Percentiles rank a stretch among this genome's conserved stretches.
phyloP scores from a whole-genome alignment of 2,329 filamentous ascomycete genomes.

The Beauveria rudraprayagi region DNA sequence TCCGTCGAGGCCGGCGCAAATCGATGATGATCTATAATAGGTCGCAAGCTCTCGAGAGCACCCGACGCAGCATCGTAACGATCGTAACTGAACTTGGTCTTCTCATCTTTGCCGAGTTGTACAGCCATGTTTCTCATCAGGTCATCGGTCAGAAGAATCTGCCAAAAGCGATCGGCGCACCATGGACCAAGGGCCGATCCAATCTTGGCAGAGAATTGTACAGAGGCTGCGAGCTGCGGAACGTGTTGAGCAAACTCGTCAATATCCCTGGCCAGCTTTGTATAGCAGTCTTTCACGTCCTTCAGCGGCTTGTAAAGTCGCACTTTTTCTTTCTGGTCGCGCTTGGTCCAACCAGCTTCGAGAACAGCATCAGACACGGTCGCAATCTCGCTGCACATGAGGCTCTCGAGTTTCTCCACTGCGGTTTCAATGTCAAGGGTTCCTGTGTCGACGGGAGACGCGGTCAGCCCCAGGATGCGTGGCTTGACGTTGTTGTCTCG shows the following conservation, averaged over 20 bases:
- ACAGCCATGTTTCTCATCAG: constrained; percentile 54
- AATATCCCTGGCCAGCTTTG: constrained; percentile 54
- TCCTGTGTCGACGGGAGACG: constrained; percentile 83
- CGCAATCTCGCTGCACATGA: constrained; percentile 76
- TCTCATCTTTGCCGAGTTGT: constrained; percentile 35
- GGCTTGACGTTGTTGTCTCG: constrained; percentile 42
- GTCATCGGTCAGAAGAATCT: constrained; percentile 56
- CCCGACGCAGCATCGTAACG: constrained; percentile 42
- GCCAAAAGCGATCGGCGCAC: constrained; percentile 80
- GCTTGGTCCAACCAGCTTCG: constrained; percentile 15
- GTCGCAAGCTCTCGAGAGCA: constrained; percentile 50
- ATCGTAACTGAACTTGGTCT: constrained; percentile 13
- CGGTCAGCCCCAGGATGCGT: constrained; percentile 91
- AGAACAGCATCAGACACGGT: constrained; percentile 48
- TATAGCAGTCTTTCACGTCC: constrained; percentile 43
- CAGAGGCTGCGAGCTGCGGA: constrained; percentile 46
- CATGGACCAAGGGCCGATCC: constrained; percentile 67
- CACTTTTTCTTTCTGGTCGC: constrained; percentile 43
- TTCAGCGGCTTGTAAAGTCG: constrained; percentile 36
- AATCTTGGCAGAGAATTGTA: constrained; percentile 45
- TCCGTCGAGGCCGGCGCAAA: constrained; percentile 30
- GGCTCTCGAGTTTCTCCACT: constrained; percentile 62
- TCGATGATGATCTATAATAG: constrained; percentile 44
- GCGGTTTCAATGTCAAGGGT: constrained; percentile 58
- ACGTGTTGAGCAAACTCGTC: constrained; percentile 34